A percentile compares a stretch with the other conserved stretches of the same genome.
Conservation (phyloP, 2,329 filamentous ascomycete species). For the Phyllosticta citrichinensis region DNA sequence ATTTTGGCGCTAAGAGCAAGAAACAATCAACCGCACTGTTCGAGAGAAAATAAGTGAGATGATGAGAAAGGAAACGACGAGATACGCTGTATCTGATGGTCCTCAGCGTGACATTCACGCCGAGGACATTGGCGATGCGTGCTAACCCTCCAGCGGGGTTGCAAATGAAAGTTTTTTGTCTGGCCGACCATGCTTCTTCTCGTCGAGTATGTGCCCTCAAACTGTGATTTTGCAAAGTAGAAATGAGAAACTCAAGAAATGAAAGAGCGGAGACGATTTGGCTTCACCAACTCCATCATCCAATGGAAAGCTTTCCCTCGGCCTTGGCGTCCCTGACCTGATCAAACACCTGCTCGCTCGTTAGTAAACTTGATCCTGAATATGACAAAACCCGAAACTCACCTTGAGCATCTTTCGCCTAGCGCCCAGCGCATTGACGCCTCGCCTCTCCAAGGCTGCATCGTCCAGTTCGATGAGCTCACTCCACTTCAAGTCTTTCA, state of each 20-base stretch:
- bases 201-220: not conserved
- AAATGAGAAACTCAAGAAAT: not conserved
- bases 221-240: not conserved
- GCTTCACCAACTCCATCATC: not conserved
- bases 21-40: not conserved
- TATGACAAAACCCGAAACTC: slow-evolving; percentile 17
- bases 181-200: not conserved
- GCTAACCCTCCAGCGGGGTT: not conserved
- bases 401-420: slow-evolving; percentile 97
- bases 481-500: slow-evolving; percentile 96
- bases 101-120: not conserved
- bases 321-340: slow-evolving; percentile 64
- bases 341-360: slow-evolving; percentile 64
- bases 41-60: not conserved
- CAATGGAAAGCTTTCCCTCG: slow-evolving; percentile 24
- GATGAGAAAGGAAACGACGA: not conserved
- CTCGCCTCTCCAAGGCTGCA: slow-evolving; percentile 80
- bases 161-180: not conserved
- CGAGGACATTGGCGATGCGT: not conserved
- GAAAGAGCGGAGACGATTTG: not conserved
- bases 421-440: slow-evolving; percentile 89
- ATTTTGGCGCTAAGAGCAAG: not conserved
- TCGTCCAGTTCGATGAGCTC: slow-evolving; percentile 89
- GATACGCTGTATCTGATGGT: not conserved
- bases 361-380: not conserved